Evolutionary conservation across 306 rosid species (phyloP), one percentile per base, ranked within the genome.

Genomic region (Arachis hypogaea): DNA sequence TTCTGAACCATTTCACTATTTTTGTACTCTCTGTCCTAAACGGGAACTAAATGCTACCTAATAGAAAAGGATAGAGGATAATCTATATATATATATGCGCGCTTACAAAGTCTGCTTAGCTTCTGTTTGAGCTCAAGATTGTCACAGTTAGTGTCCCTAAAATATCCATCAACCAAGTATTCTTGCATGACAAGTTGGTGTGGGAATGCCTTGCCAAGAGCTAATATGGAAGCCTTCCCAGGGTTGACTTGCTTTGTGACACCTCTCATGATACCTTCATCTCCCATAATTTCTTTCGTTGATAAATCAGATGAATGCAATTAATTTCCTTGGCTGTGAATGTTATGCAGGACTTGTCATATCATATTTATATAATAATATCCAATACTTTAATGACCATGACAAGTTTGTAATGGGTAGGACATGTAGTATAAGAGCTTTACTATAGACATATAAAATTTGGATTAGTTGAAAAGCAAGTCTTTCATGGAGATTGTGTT

Each of bases 141-240:
- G 64, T 91, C 92, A 71, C 97, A 91, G 71, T 92, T 94, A 59
- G 97, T 89, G 79, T 85, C 90, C 73, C 79, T 88, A 80, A 94
- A 94, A 78, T 94, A 94, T 43, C 97, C 93, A 46, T 94, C 97
- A 59, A 94, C 98, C 42, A 94, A 83, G 66, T 81, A 94, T 43
- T 94, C 98, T 79, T 91, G 98, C 90, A 89, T 87, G 50, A 91
- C 92, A 67, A 91, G 94, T 76, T 93, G 98, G 73, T 88, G 97
- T 69, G 98, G 98, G 74, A 93, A 91, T 55, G 97, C 98, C 73
- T 91, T 94, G 45, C 98, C 97, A 70, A 94, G 93, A 79, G 97
- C 93, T 72, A 94, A 63, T 68, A 94, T 86, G 4, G 89, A 84
- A 29, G 98, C 97, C 68, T 80, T 91, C 2, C 93, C 88, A 0